Base-by-base conservation (phyloP, 2,329 filamentous ascomycete species). In the Colletotrichum filicis region DNA sequence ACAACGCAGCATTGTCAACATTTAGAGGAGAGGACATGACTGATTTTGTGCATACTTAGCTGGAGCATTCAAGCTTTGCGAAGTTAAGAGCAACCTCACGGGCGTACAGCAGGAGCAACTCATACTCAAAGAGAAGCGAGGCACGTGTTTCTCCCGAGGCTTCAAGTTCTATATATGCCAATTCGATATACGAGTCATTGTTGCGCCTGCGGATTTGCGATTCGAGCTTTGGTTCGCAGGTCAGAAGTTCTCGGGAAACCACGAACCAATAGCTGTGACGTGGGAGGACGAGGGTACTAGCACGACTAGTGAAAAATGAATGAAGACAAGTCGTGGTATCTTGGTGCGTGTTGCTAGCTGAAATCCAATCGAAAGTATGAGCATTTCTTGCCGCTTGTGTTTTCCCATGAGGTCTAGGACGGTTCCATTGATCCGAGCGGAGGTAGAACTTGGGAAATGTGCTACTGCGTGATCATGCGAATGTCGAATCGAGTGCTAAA, bases 181-280 rank as follows among this genome's bases (percentile, higher is more conserved):
- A 7, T 86, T 86, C 64, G 87, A 89, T 62, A 85, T 91, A 0
- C 85, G 88, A 68, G 88, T 89, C 4, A 82, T 90, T 46, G 86
- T 88, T 4, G 88, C 87, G 1, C 85, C 87, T 0, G 86, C 90
- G 0, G 89, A 92, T 68, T 79, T 92, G 46, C 77, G 79, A 6
- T 86, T 86, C 58, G 83, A 85, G 72, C 74, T 86, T 3, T 87
- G 84, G 85, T 85, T 84, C 69, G 81, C 77, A 1, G 83, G 83
- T 1, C 77, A 80, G 28, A 80, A 77, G 74, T 85, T 83, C 68
- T 83, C 82, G 7, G 78, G 81, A 5, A 82, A 83, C 28, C 82
- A 84, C 68, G 78, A 83, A 24, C 82, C 82, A 1, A 81, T 84
- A 64, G 76, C 75, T 11, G 79, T 84, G 9, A 78, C 76, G 1